phyloP scores from a whole-genome alignment of 2,329 filamentous ascomycete genomes.

The Fusarium fujikuroi region DNA sequence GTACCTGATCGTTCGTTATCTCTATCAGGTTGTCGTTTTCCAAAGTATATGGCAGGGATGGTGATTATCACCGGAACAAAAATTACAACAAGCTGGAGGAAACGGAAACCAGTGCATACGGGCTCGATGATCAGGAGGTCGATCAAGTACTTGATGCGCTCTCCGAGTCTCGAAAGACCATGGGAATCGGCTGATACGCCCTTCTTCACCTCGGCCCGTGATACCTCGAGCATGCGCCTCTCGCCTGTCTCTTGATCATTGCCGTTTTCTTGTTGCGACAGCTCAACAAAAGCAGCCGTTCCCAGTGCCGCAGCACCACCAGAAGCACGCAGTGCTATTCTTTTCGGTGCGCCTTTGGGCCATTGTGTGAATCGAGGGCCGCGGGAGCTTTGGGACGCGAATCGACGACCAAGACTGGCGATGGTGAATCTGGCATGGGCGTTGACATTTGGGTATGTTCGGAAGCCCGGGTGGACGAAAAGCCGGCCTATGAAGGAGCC shows the following conservation, averaged over 20 bases:
- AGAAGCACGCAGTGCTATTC: constrained; percentile 53
- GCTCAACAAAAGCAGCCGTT: constrained; percentile 66
- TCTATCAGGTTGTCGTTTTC: constrained; percentile 67
- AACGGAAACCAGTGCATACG: constrained; percentile 85
- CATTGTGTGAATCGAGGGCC: constrained; percentile 44
- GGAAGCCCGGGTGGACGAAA: constrained; percentile 54
- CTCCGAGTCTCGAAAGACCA: constrained; percentile 67
- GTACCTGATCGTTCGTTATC: constrained; percentile 84
- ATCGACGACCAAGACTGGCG: constrained; percentile 34
- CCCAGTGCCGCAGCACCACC: constrained; percentile 59
- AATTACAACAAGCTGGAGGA: constrained; percentile 85
- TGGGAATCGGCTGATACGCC: constrained; percentile 70
- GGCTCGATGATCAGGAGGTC: constrained; percentile 86
- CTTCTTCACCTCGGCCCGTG: constrained; percentile 79
- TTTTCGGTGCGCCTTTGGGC: constrained; percentile 30
- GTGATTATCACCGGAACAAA: constrained; percentile 90
- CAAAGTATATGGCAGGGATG: constrained; percentile 85
- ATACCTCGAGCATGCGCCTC: constrained; percentile 86
- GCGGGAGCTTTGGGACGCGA: constrained; percentile 41
- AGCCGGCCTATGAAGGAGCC: constrained; percentile 56
- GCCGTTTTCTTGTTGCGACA: constrained; percentile 65
- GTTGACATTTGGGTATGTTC: constrained; percentile 39
- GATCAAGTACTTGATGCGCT: constrained; percentile 72
- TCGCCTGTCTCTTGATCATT: constrained; percentile 74
- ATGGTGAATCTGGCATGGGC: constrained; percentile 9